Evolutionary conservation across 2,329 filamentous ascomycete genomes (phyloP).

Genomic region (Trichoderma sp.): DNA sequence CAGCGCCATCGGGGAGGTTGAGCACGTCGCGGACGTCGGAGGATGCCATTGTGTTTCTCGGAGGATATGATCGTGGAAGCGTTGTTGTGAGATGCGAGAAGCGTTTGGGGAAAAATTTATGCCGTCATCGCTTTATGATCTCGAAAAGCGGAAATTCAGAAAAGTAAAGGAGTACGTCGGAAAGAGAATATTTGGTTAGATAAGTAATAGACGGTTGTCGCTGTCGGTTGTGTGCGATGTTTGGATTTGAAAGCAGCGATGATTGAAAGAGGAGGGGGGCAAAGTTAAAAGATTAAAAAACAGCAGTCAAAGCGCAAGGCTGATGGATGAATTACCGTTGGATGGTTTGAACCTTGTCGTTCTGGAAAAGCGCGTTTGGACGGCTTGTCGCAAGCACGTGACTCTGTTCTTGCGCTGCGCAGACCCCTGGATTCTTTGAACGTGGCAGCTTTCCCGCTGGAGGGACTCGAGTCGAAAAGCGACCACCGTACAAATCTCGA

Average conservation of each 20-base stretch:
- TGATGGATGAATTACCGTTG: background rate
- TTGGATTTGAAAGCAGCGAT: background rate
- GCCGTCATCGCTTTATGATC: slow-evolving; percentile 20
- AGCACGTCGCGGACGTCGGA: slow-evolving; percentile 87
- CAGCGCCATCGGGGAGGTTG: slow-evolving; percentile 66
- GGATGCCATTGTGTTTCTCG: slow-evolving; percentile 64
- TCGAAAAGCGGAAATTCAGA: background rate
- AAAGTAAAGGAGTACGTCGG: background rate
- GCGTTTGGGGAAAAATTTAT: background rate
- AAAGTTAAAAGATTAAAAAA: background rate
- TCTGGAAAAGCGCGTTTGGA: slow-evolving; percentile 15
- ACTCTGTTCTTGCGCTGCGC: slow-evolving; percentile 29
- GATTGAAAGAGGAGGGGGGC: background rate
- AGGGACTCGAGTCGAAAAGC: background rate
- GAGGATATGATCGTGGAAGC: background rate
- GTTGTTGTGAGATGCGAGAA: background rate
- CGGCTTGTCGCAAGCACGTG: slow-evolving; percentile 36
- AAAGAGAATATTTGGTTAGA: background rate
- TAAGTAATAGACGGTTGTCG: background rate
- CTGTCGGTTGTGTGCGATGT: background rate
- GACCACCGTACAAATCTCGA: background rate
- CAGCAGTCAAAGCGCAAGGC: slow-evolving; percentile 7
- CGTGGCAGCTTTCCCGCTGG: slow-evolving; percentile 55
- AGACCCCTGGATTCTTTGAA: slow-evolving; percentile 47
- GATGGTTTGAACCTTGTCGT: background rate